Evolutionary conservation across 1,139 yeast genomes (phyloP), one percentile per base, ranked within the genome.

Genomic region (Pichia sp.): DNA sequence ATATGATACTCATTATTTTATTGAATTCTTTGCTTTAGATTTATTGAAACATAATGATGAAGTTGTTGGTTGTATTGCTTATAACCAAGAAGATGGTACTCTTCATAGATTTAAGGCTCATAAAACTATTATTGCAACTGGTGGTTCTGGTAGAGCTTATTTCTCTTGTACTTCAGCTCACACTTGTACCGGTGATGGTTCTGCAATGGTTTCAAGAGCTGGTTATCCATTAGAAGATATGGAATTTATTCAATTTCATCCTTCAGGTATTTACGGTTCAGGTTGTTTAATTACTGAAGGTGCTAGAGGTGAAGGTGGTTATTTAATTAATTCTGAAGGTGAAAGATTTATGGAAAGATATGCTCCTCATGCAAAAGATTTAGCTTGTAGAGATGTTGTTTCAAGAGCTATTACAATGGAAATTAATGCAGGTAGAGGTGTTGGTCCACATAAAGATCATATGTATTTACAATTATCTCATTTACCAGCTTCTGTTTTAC

Each of bases 221-320:
- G 98, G 98, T 48, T 79, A 89, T 66, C 98, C 98, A 45, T 75
- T 89, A 62, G 96, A 91, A 72, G 98, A 91, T 70, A 73, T 89
- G 70, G 98, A 91, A 70, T 91, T 91, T 62, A 91, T 91, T 49
- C 98, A 91, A 71, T 91, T 91, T 89, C 98, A 91, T 69, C 98
- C 98, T 49, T 88, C 97, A 31, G 98, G 98, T 76, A 91, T 91
- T 65, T 91, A 91, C 67, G 98, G 98, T 47, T 88, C 97, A 37
- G 98, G 98, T 51, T 91, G 97, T 74, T 73, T 91, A 71, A 91
- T 91, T 64, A 91, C 98, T 48, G 98, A 91, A 70, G 98, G 98
- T 70, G 95, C 96, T 53, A 85, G 98, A 74, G 98, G 98, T 76
- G 98, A 91, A 74, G 98, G 98, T 78, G 98, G 98, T 52, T 89